phyloP scores from a whole-genome alignment of 176 grass and related monocot species.

The Ananas comosus region DNA sequence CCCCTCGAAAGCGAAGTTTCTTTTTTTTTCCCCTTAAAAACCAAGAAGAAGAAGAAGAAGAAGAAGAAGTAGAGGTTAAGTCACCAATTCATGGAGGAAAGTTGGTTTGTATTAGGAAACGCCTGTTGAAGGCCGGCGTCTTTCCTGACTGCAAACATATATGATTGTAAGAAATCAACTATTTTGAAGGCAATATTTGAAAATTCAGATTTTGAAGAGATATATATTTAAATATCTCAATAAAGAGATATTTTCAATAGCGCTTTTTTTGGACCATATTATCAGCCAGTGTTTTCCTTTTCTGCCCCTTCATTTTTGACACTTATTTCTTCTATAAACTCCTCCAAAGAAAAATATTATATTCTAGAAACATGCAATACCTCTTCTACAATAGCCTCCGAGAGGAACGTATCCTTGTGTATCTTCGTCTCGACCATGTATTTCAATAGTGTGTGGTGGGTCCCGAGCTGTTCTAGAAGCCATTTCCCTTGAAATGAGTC shows the following conservation, averaged over 20 bases:
- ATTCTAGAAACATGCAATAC: conserved; percentile 25
- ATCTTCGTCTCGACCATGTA: conserved; percentile 98
- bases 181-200: not conserved
- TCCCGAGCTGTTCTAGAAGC: conserved; percentile 77
- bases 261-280: too few relatives aligned
- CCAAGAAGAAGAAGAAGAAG: too few relatives aligned
- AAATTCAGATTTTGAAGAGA: not conserved
- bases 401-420: conserved; percentile 89
- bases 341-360: not conserved
- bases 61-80: too few relatives aligned
- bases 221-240: not conserved
- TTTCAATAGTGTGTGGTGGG: conserved; percentile 79
- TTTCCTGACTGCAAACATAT: too few relatives aligned
- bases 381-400: conserved; percentile 93
- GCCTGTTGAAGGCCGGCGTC: too few relatives aligned
- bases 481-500: conserved; percentile 83
- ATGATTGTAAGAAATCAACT: not conserved
- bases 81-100: too few relatives aligned
- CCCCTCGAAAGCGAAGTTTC: too few relatives aligned
- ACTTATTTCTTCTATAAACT: conserved; percentile 3
- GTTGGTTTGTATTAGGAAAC: too few relatives aligned
- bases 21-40: too few relatives aligned
- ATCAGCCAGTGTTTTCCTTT: too few relatives aligned
- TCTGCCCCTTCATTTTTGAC: too few relatives aligned
- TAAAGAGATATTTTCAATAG: not conserved